These are phyloP conservation scores for Glonium stellatum DNA, from an alignment of 495 filamentous ascomycete species.

Conservation along the genomic window DNA sequence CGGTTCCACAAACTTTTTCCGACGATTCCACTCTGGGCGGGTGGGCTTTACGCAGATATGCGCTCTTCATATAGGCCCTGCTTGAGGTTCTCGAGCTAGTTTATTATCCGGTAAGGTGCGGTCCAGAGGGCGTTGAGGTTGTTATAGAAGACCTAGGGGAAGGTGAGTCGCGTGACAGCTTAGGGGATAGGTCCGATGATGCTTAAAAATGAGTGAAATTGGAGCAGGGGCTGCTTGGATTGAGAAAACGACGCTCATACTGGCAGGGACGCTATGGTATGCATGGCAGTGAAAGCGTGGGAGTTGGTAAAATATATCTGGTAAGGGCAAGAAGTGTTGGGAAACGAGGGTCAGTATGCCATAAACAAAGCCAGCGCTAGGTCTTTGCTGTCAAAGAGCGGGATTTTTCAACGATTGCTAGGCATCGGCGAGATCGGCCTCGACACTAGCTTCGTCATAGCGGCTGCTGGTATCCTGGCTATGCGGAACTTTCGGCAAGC, in stretches of 20 bases:
- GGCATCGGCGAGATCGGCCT: too few relatives aligned
- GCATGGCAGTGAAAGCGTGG: too few relatives aligned
- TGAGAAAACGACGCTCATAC: slow-evolving; percentile 29
- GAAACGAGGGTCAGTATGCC: too few relatives aligned
- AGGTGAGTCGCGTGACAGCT: slow-evolving; percentile 31
- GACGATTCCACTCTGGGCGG: not conserved
- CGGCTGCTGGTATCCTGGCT: too few relatives aligned
- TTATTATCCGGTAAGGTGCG: slow-evolving; percentile 26
- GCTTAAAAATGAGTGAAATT: slow-evolving; percentile 21
- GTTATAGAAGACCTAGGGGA: slow-evolving; percentile 28
- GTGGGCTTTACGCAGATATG: slow-evolving; percentile 15
- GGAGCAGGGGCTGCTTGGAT: slow-evolving; percentile 15
- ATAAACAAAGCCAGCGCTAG: too few relatives aligned
- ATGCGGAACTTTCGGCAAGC: too few relatives aligned
- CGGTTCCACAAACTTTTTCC: not conserved
- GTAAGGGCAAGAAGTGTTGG: too few relatives aligned
- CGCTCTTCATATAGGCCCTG: slow-evolving; percentile 31
- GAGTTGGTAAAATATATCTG: too few relatives aligned
- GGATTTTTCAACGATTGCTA: too few relatives aligned
- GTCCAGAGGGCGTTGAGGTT: slow-evolving; percentile 25
- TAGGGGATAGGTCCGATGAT: slow-evolving; percentile 31
- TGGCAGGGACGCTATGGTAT: too few relatives aligned
- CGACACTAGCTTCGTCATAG: too few relatives aligned
- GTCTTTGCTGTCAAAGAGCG: too few relatives aligned
- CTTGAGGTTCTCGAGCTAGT: slow-evolving; percentile 30